Evolutionary conservation across 345 rosid genomes (phyloP).

Genomic region (Psidium guajava): DNA sequence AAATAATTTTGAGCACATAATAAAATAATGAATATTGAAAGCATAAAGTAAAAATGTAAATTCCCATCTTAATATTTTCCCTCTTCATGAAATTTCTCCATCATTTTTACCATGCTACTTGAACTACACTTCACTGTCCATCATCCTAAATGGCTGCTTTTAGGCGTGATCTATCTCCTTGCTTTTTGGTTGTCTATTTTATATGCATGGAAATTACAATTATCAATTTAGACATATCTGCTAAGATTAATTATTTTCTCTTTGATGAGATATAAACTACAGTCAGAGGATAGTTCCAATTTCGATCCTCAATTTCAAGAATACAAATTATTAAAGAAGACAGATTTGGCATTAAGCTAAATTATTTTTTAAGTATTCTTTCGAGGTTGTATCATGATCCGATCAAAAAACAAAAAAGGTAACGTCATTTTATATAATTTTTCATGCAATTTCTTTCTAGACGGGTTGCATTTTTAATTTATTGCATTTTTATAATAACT

Average conservation of each 20-base stretch:
- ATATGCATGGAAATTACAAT: background rate
- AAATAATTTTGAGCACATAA: background rate
- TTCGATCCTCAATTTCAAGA: background rate
- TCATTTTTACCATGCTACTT: too few species aligned
- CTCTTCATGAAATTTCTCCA: too few species aligned
- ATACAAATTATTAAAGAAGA: background rate
- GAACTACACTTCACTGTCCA: too few species aligned
- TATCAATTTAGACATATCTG: background rate
- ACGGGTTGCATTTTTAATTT: fast-evolving
- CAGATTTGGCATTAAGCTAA: fast-evolving
- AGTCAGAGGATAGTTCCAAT: background rate
- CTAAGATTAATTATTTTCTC: background rate
- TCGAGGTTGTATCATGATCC: fast-evolving
- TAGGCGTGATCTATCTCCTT: too few species aligned
- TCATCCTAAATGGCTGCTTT: too few species aligned
- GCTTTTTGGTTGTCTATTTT: background rate
- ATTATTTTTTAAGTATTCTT: background rate
- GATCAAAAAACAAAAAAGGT: too few species aligned
- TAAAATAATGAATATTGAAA: background rate
- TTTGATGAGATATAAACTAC: fast-evolving
- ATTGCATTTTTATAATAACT: background rate
- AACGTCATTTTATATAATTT: background rate
- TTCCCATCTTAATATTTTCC: background rate
- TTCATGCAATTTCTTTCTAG: fast-evolving
- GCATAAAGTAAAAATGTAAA: background rate